Evolutionary conservation across 2,329 filamentous ascomycete genomes (phyloP).

Genomic region (Diaporthe aspalathi): DNA sequence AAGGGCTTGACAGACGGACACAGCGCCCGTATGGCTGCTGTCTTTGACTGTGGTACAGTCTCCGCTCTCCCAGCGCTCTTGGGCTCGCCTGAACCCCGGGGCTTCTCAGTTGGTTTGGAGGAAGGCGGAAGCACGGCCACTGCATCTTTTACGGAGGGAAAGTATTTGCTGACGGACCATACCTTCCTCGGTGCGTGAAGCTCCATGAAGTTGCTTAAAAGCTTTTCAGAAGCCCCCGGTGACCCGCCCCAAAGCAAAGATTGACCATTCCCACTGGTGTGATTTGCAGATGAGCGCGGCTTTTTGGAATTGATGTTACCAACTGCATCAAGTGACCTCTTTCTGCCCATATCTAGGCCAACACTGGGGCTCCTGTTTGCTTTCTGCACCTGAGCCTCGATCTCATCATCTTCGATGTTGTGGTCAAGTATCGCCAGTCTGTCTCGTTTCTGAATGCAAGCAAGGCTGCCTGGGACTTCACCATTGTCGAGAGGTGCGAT

Average conservation of each 20-base stretch:
- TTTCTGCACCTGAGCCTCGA: slow-evolving; percentile 28
- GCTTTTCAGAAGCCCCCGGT: slow-evolving; percentile 23
- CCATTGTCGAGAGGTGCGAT: slow-evolving; percentile 29
- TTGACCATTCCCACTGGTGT: neutral
- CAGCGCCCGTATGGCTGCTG: slow-evolving; percentile 27
- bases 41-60: neutral
- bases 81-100: neutral
- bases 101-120: neutral
- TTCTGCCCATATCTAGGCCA: neutral
- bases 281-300: neutral
- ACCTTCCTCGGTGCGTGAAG: slow-evolving; percentile 43
- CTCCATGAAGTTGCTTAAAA: slow-evolving; percentile 45
- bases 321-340: neutral
- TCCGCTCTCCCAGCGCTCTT: neutral
- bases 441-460: slow-evolving; percentile 42
- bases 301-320: neutral
- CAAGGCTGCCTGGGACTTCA: slow-evolving; percentile 41
- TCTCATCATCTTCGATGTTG: slow-evolving; percentile 42
- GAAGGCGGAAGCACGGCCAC: neutral
- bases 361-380: neutral
- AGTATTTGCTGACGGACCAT: slow-evolving; percentile 42
- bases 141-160: slow-evolving; percentile 3
- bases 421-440: slow-evolving; percentile 40
- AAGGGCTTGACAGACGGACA: slow-evolving; percentile 39
- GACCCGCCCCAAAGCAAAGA: slow-evolving; percentile 29